Evolutionary conservation across 2,329 filamentous ascomycete species (phyloP), one percentile per base, ranked within the genome.

Genomic region (Pestalotiopsis sp.): DNA sequence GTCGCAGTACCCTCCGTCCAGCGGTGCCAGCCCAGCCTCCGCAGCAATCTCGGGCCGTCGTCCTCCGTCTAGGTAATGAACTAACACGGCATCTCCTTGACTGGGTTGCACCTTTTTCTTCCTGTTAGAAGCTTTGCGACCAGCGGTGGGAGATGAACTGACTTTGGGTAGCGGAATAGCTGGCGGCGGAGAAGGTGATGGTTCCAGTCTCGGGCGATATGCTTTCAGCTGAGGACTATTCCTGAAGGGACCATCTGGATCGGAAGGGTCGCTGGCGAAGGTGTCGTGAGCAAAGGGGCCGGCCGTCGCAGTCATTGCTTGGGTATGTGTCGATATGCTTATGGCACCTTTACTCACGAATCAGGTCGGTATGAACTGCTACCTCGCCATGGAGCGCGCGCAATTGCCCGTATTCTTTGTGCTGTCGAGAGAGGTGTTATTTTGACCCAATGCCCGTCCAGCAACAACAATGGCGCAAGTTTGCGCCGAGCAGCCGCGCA

Each of bases 21-120:
- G 81, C 24, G 86, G 83, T 71, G 84, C 77, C 70, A 81, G 80
- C 70, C 84, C 86, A 67, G 88, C 91, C 74, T 80, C 76, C 71
- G 80, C 81, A 68, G 90, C 89, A 74, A 93, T 86, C 64, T 94
- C 89, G 64, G 87, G 89, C 71, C 83, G 83, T 75, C 89, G 88
- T 74, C 89, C 88, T 75, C 83, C 87, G 73, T 82, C 87, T 81
- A 94, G 85, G 77, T 85, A 83, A 67, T 82, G 80, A 70, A 95
- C 85, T 78, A 95, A 84, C 71, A 93, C 89, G 72, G 84, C 87
- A 85, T 92, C 89, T 73, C 86, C 88, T 75, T 87, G 86, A 73
- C 81, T 88, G 56, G 86, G 82, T 71, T 79, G 82, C 70, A 84
- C 80, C 85, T 88, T 88, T 74, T 76, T 81, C 71, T 79, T 80